Conservation (phyloP, 2,329 filamentous ascomycete genomes). For the Arachnomyces sp. region DNA sequence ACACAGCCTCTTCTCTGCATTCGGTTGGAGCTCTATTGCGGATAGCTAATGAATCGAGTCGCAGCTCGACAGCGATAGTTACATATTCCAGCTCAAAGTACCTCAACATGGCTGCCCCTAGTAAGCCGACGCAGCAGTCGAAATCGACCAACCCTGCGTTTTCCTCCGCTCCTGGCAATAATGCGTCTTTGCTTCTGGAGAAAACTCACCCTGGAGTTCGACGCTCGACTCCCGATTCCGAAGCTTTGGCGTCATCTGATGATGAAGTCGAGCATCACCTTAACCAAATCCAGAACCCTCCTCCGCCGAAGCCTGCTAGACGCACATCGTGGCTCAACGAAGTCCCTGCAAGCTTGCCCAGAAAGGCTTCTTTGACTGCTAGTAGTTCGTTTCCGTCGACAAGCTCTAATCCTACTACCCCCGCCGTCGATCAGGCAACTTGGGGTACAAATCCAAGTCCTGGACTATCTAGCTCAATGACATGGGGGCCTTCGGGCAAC, state of each 20-base stretch:
- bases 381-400: conserved; percentile 71
- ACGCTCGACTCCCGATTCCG: conserved; percentile 86
- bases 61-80: no score
- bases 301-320: conserved; percentile 56
- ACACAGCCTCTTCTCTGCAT: no score
- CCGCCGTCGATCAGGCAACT: conserved; percentile 55
- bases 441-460: conserved; percentile 35
- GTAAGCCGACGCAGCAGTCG: conserved; percentile 1
- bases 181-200: conserved; percentile 61
- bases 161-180: conserved; percentile 46
- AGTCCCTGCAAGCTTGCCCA: conserved; percentile 58
- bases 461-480: conserved; percentile 32
- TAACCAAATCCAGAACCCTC: conserved; percentile 43
- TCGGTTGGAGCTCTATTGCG: no score
- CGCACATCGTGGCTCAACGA: conserved; percentile 84
- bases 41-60: no score
- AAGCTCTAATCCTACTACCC: conserved; percentile 72
- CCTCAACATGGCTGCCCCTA: conserved; percentile 5
- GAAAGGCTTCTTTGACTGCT: conserved; percentile 67
- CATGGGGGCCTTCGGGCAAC: conserved; percentile 40
- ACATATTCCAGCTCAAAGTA: no score
- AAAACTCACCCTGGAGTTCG: conserved; percentile 63
- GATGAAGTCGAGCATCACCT: conserved; percentile 69
- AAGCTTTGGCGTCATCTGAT: conserved; percentile 87
- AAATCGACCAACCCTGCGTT: conserved; percentile 36